phyloP scores from a whole-genome alignment of 768 basidiomycete species.

The Termitomyces sp. region DNA sequence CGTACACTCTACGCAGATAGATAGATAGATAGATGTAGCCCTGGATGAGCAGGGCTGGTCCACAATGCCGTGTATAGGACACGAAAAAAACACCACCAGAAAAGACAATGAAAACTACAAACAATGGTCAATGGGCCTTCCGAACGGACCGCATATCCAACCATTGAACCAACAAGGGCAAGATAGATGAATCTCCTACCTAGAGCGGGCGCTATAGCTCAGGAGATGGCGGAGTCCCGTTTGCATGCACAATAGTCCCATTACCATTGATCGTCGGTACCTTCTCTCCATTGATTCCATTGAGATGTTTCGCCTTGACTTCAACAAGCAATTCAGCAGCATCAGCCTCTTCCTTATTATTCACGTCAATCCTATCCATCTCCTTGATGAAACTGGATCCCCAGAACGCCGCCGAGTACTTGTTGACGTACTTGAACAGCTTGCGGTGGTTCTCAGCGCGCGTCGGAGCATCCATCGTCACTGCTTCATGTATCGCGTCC shows the following conservation, averaged over 20 bases:
- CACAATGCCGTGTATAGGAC: not conserved
- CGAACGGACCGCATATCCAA: not conserved
- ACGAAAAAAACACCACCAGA: not conserved
- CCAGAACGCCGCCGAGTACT: conserved; percentile 92
- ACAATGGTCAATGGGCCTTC: not conserved
- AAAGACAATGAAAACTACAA: conserved; percentile 5
- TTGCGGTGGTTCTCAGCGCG: conserved; percentile 94
- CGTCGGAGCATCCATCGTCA: conserved; percentile 78
- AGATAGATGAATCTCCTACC: not conserved
- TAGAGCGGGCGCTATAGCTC: not conserved
- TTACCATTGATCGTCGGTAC: not conserved
- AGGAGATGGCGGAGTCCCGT: conserved; percentile 7
- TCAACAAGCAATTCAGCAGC: conserved; percentile 7
- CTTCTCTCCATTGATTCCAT: not conserved
- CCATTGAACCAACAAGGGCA: not conserved
- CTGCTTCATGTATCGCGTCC: conserved; percentile 93
- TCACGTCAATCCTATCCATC: conserved; percentile 58
- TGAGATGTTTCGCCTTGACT: not conserved
- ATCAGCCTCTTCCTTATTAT: conserved; percentile 31
- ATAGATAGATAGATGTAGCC: not conserved
- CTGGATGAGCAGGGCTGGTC: not conserved
- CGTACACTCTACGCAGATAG: conserved; percentile 14
- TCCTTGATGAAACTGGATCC: conserved; percentile 86
- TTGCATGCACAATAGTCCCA: conserved; percentile 3
- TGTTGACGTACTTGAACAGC: conserved; percentile 93